Conservation (phyloP, 192 early-diverging fungal genomes). For the Coemansia sp. region DNA sequence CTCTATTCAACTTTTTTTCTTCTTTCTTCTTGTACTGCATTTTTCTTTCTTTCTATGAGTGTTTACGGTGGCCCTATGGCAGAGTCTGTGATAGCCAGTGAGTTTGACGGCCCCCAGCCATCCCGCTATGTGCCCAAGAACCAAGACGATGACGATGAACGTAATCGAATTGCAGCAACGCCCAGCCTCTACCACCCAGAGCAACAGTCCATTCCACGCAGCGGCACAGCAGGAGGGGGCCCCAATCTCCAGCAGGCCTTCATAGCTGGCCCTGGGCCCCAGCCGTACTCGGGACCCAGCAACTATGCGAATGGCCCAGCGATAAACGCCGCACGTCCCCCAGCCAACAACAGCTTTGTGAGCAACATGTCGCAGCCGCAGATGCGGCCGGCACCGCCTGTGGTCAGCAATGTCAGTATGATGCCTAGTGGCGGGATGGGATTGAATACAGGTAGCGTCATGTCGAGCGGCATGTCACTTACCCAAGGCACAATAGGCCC, state of each 20-base stretch:
- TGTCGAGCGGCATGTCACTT: neutral
- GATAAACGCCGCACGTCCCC: neutral
- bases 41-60: neutral
- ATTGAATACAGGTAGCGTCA: neutral
- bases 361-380: conserved; percentile 11
- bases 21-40: conserved; percentile 1
- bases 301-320: neutral
- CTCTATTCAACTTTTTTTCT: conserved; percentile 5
- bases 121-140: conserved; percentile 9
- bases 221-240: neutral
- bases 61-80: neutral
- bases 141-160: neutral
- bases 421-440: neutral
- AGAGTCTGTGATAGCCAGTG: conserved; percentile 1
- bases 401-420: neutral
- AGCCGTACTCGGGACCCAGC: neutral
- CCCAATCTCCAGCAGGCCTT: conserved; percentile 1
- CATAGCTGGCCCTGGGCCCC: neutral
- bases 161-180: neutral
- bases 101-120: conserved; percentile 18
- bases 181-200: neutral
- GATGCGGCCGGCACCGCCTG: neutral
- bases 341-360: neutral
- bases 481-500: conserved; percentile 1
- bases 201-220: neutral